These are phyloP conservation scores for Kingdonia uniflora DNA, from an alignment of 164 flowering plant genomes.

Conservation along the genomic window DNA sequence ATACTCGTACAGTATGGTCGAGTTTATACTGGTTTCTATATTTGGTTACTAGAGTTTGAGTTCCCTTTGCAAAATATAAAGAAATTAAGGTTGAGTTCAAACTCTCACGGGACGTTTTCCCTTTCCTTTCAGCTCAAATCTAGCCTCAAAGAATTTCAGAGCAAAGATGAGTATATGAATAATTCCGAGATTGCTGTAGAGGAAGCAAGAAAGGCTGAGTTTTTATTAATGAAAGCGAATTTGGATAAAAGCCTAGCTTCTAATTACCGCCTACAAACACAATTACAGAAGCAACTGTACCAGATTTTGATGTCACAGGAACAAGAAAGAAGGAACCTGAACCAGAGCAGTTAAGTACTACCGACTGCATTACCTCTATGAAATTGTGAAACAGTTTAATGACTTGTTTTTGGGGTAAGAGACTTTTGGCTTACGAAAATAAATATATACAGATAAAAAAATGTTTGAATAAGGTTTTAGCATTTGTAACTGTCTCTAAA, in stretches of 20 bases:
- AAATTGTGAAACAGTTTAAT: too few relatives aligned
- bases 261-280: slow-evolving; percentile 27
- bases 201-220: slow-evolving; percentile 32
- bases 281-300: slow-evolving; percentile 34
- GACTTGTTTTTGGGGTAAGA: too few relatives aligned
- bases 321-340: slow-evolving; percentile 6
- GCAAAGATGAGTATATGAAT: slow-evolving; percentile 13
- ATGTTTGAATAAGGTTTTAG: too few relatives aligned
- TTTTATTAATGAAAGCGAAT: slow-evolving; percentile 26
- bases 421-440: too few relatives aligned
- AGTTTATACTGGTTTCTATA: too few relatives aligned
- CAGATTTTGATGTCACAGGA: slow-evolving; percentile 16
- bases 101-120: not conserved
- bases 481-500: too few relatives aligned
- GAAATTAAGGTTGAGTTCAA: not conserved
- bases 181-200: slow-evolving; percentile 35
- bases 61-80: not conserved
- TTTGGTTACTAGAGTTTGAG: too few relatives aligned
- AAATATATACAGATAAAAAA: too few relatives aligned
- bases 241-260: slow-evolving; percentile 32
- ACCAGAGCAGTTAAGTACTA: too few relatives aligned
- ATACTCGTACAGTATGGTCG: too few relatives aligned
- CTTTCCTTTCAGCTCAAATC: slow-evolving; percentile 29
- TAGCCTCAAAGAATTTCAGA: slow-evolving; percentile 27
- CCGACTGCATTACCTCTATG: too few relatives aligned